These are phyloP conservation scores for Asterophora parasitica DNA, from an alignment of 768 basidiomycete species.

Conservation along the genomic window DNA sequence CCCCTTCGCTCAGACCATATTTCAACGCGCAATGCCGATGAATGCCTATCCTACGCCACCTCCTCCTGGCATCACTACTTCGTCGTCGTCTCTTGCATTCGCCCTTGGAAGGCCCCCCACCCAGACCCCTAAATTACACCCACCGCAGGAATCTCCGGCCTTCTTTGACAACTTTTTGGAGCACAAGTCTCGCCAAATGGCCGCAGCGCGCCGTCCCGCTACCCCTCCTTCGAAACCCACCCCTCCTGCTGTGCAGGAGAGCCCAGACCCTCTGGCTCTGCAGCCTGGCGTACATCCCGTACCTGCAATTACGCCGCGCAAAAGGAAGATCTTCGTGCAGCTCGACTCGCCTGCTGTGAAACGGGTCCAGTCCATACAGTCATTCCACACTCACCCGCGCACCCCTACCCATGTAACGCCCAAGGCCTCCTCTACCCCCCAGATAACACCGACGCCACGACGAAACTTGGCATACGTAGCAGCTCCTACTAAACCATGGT, in stretches of 20 bases:
- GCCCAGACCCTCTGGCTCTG: constrained; percentile 56
- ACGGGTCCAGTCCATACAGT: constrained; percentile 39
- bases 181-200: constrained; percentile 45
- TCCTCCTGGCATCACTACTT: constrained; percentile 56
- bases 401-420: constrained; percentile 16
- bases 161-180: constrained; percentile 69
- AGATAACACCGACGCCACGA: constrained; percentile 27
- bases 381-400: constrained; percentile 26
- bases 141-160: constrained; percentile 51
- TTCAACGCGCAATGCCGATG: constrained; percentile 58
- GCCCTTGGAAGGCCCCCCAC: constrained; percentile 50
- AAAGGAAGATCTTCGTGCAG: constrained; percentile 60
- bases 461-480: constrained; percentile 42
- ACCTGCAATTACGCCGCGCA: constrained; percentile 52
- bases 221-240: constrained; percentile 19
- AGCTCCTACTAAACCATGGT: constrained; percentile 41
- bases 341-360: constrained; percentile 62
- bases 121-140: constrained; percentile 29
- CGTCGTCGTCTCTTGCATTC: constrained; percentile 70
- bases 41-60: constrained; percentile 71
- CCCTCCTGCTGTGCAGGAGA: constrained; percentile 29
- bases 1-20: constrained; percentile 58
- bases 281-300: constrained; percentile 21
- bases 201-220: constrained; percentile 18
- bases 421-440: constrained; percentile 16